phyloP scores from a whole-genome alignment of 164 flowering plant genomes.

The Sedum album region DNA sequence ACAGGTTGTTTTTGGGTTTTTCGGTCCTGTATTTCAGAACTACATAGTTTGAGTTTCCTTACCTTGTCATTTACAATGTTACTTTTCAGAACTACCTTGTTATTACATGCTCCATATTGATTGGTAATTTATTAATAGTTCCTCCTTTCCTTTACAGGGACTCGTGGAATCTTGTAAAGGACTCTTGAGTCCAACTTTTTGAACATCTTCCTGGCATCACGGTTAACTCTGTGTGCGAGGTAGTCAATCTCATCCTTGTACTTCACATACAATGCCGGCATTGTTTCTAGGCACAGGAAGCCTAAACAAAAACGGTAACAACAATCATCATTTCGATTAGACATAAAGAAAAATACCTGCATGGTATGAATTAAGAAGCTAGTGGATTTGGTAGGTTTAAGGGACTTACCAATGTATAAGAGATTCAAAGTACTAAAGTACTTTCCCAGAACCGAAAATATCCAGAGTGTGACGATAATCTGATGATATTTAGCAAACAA shows the following conservation, averaged over 20 bases:
- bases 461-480: constrained; percentile 29
- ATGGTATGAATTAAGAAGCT: neutral
- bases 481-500: constrained; percentile 9
- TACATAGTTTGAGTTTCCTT: too few species aligned
- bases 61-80: too few species aligned
- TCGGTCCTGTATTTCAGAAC: too few species aligned
- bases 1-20: too few species aligned
- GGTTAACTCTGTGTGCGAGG: constrained; percentile 26
- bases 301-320: constrained; percentile 17
- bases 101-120: neutral
- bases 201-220: constrained; percentile 28
- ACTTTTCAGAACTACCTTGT: too few species aligned
- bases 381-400: neutral
- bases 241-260: constrained; percentile 32
- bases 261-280: constrained; percentile 37
- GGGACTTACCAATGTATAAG: constrained; percentile 35
- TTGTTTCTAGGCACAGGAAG: constrained; percentile 22
- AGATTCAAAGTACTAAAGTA: constrained; percentile 32
- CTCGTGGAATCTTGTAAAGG: constrained; percentile 47
- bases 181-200: constrained; percentile 26
- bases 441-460: constrained; percentile 34
- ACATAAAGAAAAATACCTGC: neutral
- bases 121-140: constrained; percentile 6
- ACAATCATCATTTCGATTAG: neutral
- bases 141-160: constrained; percentile 32